A percentile compares a stretch with the other conserved stretches of the same genome.
phyloP scores from a whole-genome alignment of 2,329 filamentous ascomycete genomes.

The Lecanicillium sp. region DNA sequence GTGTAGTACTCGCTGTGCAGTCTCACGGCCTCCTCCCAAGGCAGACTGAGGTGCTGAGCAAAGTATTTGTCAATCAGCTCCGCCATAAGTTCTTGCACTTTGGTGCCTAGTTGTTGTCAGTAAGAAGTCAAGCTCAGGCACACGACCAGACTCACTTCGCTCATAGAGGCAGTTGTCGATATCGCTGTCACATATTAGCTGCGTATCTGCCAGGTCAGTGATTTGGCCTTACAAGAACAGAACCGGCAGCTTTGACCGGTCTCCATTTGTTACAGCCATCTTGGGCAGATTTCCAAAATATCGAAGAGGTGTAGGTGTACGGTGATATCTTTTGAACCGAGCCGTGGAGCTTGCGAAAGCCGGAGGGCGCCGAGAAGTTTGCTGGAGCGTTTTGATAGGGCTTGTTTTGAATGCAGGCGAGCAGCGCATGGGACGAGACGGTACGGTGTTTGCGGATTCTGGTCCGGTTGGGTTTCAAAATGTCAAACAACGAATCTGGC shows the following conservation, averaged over 20 bases:
- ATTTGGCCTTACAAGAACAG: conserved; percentile 35
- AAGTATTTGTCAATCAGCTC: conserved; percentile 66
- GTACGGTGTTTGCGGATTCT: too few species aligned
- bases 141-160: conserved; percentile 62
- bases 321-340: too few species aligned
- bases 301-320: neutral
- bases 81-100: conserved; percentile 85
- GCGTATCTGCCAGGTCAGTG: neutral
- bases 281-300: neutral
- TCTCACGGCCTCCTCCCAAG: conserved; percentile 70
- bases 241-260: conserved; percentile 30
- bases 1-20: conserved; percentile 91
- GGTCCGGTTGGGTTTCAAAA: neutral
- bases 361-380: neutral
- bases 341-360: too few species aligned
- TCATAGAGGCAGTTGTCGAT: conserved; percentile 98
- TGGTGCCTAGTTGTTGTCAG: conserved; percentile 48
- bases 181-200: conserved; percentile 53
- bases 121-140: neutral
- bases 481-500: neutral
- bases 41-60: conserved; percentile 64
- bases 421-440: neutral
- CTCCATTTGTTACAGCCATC: conserved; percentile 32
- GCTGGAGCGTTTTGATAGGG: neutral
- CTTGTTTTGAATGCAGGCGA: neutral